phyloP scores from a whole-genome alignment of 1,284 basidiomycete species.

The Cronartium quercuum region DNA sequence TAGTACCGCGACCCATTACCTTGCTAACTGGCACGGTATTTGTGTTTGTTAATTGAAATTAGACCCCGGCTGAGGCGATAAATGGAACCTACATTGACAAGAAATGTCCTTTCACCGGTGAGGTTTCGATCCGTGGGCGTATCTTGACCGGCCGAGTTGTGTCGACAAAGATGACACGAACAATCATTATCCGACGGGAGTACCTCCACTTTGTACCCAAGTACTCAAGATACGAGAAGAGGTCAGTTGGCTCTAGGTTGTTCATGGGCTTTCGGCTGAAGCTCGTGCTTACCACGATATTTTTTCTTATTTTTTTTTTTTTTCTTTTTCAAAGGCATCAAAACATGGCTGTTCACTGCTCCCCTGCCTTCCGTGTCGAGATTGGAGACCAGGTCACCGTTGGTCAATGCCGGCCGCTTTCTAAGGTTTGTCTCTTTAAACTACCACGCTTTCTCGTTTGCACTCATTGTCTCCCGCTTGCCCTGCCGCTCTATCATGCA shows the following conservation, averaged over 20 bases:
- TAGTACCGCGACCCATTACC: neutral
- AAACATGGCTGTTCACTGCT: conserved; percentile 94
- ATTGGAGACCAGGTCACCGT: conserved; percentile 89
- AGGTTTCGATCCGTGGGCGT: conserved; percentile 96
- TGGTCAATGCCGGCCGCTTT: conserved; percentile 97
- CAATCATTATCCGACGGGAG: conserved; percentile 94
- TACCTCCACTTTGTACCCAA: conserved; percentile 96
- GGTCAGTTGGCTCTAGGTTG: conserved; percentile 54
- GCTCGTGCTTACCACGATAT: neutral
- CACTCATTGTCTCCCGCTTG: neutral
- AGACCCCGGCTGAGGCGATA: conserved; percentile 90
- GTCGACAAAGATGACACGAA: conserved; percentile 99
- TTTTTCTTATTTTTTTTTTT: neutral
- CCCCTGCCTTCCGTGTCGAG: conserved; percentile 93
- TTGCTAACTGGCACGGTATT: neutral
- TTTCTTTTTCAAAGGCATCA: conserved; percentile 60
- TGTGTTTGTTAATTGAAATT: neutral
- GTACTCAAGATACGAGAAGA: conserved; percentile 63
- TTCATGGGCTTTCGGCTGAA: neutral
- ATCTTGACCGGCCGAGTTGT: conserved; percentile 96
- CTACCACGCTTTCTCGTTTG: neutral
- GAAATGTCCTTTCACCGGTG: conserved; percentile 72
- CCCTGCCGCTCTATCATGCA: neutral
- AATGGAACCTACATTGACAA: conserved; percentile 98
- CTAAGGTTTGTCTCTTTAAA: conserved; percentile 57